Base-by-base conservation (phyloP, 2,329 filamentous ascomycete species). In the Aspergillus sp. region DNA sequence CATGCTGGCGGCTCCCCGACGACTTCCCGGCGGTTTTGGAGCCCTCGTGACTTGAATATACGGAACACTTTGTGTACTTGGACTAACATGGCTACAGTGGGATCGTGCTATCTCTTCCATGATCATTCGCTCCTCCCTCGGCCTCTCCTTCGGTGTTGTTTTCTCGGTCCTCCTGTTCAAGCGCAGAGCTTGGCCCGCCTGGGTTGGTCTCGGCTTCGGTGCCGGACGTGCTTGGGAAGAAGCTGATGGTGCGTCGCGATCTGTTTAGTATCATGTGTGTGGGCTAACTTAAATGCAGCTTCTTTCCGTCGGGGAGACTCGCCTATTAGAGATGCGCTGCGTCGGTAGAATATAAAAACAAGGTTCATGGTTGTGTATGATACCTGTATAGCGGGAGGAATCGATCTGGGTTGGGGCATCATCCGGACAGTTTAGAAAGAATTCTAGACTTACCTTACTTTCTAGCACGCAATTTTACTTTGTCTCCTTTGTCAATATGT, bases 131-230 rank as follows among this genome's bases (percentile, higher is more conserved):
- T 97, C 93, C 61, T 88, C 89, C 52, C 88, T 99, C 75, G 94
- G 94, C 69, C 88, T 97, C 72, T 91, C 89, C 64, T 99, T 99
- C 78, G 94, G 94, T 72, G 88, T 99, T 74, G 90, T 99, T 77
- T 97, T 99, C 82, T 97, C 94, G 57, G 92, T 99, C 57, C 88
- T 99, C 54, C 79, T 99, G 51, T 99, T 99, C 85, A 96, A 96
- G 84, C 88, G 95, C 76, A 88, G 94, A 79, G 90, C 94, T 62
- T 99, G 93, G 91, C 94, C 94, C 53, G 94, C 92, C n/a, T 94
- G 91, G 72, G 84, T 96, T 62, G 94, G 94, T 61, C 82, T 93
- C 50, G 94, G 94, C 53, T 97, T 99, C 73, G 94, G 95, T 72
- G 92, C 92, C 59, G 94, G 94, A 67, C 86, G 95, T 68, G 94